Percentiles rank a stretch among this genome's conserved stretches.
Evolutionary conservation across 768 basidiomycete species (phyloP).

Genomic region (Lactarius deliciosus): DNA sequence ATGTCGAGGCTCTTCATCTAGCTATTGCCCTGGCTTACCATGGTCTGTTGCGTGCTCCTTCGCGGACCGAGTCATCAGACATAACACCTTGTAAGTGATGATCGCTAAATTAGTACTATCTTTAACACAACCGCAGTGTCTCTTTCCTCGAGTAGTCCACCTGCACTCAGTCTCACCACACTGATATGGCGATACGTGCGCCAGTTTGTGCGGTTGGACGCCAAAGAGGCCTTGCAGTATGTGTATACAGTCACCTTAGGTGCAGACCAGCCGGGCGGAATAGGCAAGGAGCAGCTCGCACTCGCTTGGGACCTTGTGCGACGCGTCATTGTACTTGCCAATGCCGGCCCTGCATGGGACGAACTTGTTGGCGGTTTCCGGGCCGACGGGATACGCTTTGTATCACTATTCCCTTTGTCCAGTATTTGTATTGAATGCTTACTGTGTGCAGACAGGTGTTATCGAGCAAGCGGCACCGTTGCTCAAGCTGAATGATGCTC

Average conservation of each 20-base stretch:
- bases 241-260: conserved; percentile 83
- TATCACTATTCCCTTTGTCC: conserved; percentile 42
- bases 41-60: conserved; percentile 83
- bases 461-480: conserved; percentile 83
- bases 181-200: conserved; percentile 91
- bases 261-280: conserved; percentile 63
- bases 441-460: conserved; percentile 62
- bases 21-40: conserved; percentile 92
- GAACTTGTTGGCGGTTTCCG: conserved; percentile 93
- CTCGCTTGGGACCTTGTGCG: conserved; percentile 77
- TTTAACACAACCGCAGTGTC: conserved; percentile 49
- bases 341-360: conserved; percentile 82
- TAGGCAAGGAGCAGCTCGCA: conserved; percentile 85
- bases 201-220: conserved; percentile 89
- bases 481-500: conserved; percentile 63
- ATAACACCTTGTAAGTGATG: conserved; percentile 65
- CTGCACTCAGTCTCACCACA: conserved; percentile 78
- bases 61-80: conserved; percentile 78
- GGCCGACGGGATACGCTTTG: conserved; percentile 85
- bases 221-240: conserved; percentile 92
- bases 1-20: conserved; percentile 92
- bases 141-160: conserved; percentile 62
- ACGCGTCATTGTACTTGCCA: conserved; percentile 75
- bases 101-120: not conserved
- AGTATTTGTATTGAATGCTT: not conserved